Conservation (phyloP, 371 early-diverging fungal genomes). For the Haplosporangium sp. region DNA sequence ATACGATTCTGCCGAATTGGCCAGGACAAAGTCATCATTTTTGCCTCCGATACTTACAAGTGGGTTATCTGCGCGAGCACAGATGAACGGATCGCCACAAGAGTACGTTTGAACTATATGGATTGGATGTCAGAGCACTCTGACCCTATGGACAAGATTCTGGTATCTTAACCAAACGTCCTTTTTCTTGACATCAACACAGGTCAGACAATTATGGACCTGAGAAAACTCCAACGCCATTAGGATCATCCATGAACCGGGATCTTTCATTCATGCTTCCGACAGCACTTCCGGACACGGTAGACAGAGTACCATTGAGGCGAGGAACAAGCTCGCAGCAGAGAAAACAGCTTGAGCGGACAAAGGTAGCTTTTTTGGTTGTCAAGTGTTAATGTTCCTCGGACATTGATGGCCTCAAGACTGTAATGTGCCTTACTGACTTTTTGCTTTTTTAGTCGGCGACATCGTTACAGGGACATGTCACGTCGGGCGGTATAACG, state of each 20-base stretch:
- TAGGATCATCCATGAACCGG: slow-evolving; percentile 1
- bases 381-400: not conserved
- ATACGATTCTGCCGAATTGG: not conserved
- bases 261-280: not conserved
- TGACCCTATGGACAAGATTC: not conserved
- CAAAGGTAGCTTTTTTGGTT: slow-evolving; percentile 11
- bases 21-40: slow-evolving; percentile 10
- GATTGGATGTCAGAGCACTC: not conserved
- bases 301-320: slow-evolving; percentile 26
- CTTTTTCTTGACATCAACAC: not conserved
- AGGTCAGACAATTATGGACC: slow-evolving; percentile 1
- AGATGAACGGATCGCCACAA: not conserved
- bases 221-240: not conserved
- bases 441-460: slow-evolving; percentile 13
- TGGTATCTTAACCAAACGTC: not conserved
- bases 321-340: slow-evolving; percentile 24
- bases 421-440: not conserved
- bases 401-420: not conserved
- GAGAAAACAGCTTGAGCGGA: slow-evolving; percentile 14
- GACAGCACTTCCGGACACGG: slow-evolving; percentile 10
- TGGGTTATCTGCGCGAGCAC: not conserved
- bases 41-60: slow-evolving; percentile 2
- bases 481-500: slow-evolving; percentile 30
- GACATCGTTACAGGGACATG: slow-evolving; percentile 23
- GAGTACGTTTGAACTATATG: not conserved